Percentiles rank a stretch among this genome's conserved stretches.
phyloP scores from a whole-genome alignment of 495 filamentous ascomycete species.

The Arthonia radiata region DNA sequence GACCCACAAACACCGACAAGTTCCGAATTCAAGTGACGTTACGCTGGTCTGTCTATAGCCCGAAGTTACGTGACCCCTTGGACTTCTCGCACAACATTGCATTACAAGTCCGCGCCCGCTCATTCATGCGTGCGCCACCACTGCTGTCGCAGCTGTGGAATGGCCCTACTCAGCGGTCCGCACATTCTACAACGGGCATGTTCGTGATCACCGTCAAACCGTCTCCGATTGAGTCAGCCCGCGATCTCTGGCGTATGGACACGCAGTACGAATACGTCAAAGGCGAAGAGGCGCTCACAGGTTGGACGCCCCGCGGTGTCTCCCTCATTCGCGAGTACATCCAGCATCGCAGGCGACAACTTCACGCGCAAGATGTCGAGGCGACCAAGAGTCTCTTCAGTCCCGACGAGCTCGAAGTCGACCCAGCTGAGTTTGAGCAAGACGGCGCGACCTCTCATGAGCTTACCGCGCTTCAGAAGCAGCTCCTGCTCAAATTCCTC shows the following conservation, averaged over 20 bases:
- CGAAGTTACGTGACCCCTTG: constrained; percentile 59
- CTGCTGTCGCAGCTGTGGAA: constrained; percentile 78
- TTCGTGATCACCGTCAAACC: constrained; percentile 73
- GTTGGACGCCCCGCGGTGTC: constrained; percentile 74
- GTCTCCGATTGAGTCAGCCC: constrained; percentile 66
- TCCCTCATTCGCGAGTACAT: constrained; percentile 72
- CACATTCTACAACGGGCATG: constrained; percentile 62
- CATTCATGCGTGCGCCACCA: constrained; percentile 58
- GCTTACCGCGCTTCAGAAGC: constrained; percentile 25
- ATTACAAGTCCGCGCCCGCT: constrained; percentile 61
- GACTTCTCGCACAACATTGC: constrained; percentile 56
- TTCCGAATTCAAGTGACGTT: constrained; percentile 76
- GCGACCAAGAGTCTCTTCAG: constrained; percentile 47
- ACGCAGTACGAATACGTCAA: constrained; percentile 84
- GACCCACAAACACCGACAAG: constrained; percentile 69
- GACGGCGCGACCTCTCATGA: constrained; percentile 18
- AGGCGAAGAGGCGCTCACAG: constrained; percentile 61
- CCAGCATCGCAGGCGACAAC: constrained; percentile 37
- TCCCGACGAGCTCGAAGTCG: too few relatives aligned
- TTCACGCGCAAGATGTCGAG: constrained; percentile 53
- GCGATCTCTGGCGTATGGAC: constrained; percentile 92
- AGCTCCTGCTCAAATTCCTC: constrained; percentile 44
- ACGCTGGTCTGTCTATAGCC: constrained; percentile 56
- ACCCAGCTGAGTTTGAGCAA: too few relatives aligned
- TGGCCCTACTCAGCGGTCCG: constrained; percentile 51